Conservation (phyloP, 2,329 filamentous ascomycete genomes). For the Hypoxylon sp. region DNA sequence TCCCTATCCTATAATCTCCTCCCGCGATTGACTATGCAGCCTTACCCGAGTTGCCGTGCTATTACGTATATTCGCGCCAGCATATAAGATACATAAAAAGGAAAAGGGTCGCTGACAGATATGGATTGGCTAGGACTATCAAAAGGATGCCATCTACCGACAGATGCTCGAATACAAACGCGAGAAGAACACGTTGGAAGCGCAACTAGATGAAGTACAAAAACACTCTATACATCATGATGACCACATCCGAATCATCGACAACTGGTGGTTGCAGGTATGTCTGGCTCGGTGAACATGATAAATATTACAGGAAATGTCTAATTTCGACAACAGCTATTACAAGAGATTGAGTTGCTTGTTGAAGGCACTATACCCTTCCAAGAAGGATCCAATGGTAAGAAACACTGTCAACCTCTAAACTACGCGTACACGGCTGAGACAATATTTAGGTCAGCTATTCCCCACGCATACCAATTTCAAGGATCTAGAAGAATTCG, state of each 20-base stretch:
- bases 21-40: slow-evolving; percentile 45
- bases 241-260: slow-evolving; percentile 90
- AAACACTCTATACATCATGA: slow-evolving; percentile 87
- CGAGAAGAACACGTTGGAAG: slow-evolving; percentile 84
- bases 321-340: slow-evolving; percentile 60
- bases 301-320: slow-evolving; percentile 22
- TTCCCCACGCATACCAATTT: slow-evolving; percentile 72
- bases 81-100: slow-evolving; percentile 43
- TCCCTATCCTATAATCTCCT: slow-evolving; percentile 39
- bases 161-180: slow-evolving; percentile 99
- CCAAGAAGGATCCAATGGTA: slow-evolving; percentile 60
- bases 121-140: slow-evolving; percentile 75
- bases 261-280: slow-evolving; percentile 96
- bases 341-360: slow-evolving; percentile 75
- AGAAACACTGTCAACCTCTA: slow-evolving; percentile 22
- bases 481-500: slow-evolving; percentile 78
- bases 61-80: slow-evolving; percentile 48
- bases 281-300: slow-evolving; percentile 49
- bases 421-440: slow-evolving; percentile 42
- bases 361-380: slow-evolving; percentile 64
- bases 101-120: slow-evolving; percentile 54
- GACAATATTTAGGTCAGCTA: slow-evolving; percentile 59
- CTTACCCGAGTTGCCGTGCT: slow-evolving; percentile 46
- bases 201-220: slow-evolving; percentile 82
- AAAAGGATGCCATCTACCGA: slow-evolving; percentile 96